Evolutionary conservation across 1,139 yeast genomes (phyloP), one percentile per base, ranked within the genome.

Genomic region (Taiozyma onychis): DNA sequence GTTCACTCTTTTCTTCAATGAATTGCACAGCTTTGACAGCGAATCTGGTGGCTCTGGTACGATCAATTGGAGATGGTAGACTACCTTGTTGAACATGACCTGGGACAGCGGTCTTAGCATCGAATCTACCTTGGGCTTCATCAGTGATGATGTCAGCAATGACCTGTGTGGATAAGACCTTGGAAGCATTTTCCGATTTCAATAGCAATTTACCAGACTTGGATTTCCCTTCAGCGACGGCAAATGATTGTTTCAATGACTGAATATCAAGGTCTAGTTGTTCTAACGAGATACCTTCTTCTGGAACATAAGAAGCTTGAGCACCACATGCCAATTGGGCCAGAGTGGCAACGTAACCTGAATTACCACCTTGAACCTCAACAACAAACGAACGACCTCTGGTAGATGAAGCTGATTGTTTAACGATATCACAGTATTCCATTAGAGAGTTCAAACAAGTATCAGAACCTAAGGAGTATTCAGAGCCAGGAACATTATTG

Each of bases 401-500:
- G 4, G 97, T 85, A 24, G 98, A 89, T 22, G 97, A 83, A 3
- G 99, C 98, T 45, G 93, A 83, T 72, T 90, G 98, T 71, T 91
- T 90, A 58, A 93, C 88, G 30, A 89, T 90, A 68, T 93, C 99
- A 75, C 98, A 91, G 73, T 93, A 93, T 52, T 84, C 79, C 65
- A 90, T 90, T 67, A 93, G 78, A 37, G 95, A 80, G 69, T 93
- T 93, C 71, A 93, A 75, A 73, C 98, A 91, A 9, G 99, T 93
- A 65, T 93, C 98, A 35, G 93, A 75, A 53, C 99, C 99, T 50
- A 93, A 73, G 0, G 97, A 89, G 69, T 89, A 90, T 70, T 93
- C 97, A 3, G 97, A 85, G 53, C 98, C 99, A 14, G 99, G 99
- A 48, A 93, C 98, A 63, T 93, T 93, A 69, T 93, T 93, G n/a